A percentile compares a stretch with the other conserved stretches of the same genome.
Evolutionary conservation across 768 basidiomycete genomes (phyloP).

Genomic region (Basidioascus undulatus): DNA sequence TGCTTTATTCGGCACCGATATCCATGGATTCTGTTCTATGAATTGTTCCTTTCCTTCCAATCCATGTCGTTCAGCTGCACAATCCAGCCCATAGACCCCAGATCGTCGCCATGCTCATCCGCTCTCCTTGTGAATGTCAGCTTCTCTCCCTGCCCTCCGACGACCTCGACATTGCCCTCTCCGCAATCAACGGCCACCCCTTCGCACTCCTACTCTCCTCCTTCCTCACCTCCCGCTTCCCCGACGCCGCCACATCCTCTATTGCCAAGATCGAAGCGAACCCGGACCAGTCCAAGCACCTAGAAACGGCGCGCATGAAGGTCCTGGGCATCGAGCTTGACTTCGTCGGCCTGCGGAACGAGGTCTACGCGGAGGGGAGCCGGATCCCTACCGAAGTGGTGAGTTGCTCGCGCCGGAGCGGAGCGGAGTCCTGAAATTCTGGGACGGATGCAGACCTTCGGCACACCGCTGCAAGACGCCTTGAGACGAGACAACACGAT

Average conservation of each 20-base stretch:
- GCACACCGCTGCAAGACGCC: slow-evolving; percentile 79
- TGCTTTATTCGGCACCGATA: not conserved
- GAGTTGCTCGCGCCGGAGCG: slow-evolving; percentile 16
- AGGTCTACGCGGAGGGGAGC: slow-evolving; percentile 67
- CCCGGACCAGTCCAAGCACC: slow-evolving; percentile 90
- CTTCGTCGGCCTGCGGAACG: slow-evolving; percentile 77
- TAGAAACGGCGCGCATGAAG: slow-evolving; percentile 75
- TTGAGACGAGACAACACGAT: slow-evolving; percentile 78
- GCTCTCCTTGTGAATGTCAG: slow-evolving; percentile 18
- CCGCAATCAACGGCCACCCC: slow-evolving; percentile 63
- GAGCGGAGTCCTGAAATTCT: not conserved
- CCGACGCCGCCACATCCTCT: slow-evolving; percentile 15
- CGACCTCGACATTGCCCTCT: slow-evolving; percentile 82
- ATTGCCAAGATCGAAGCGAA: slow-evolving; percentile 74
- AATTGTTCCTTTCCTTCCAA: not conserved
- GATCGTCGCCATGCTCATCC: not conserved
- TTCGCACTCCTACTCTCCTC: slow-evolving; percentile 54
- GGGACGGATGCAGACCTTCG: slow-evolving; percentile 37
- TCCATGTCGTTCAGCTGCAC: slow-evolving; percentile 19
- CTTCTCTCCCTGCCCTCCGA: slow-evolving; percentile 55
- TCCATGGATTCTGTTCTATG: not conserved
- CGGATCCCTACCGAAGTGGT: slow-evolving; percentile 76
- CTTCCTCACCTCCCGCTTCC: slow-evolving; percentile 28
- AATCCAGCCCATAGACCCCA: too few relatives aligned
- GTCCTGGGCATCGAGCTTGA: slow-evolving; percentile 65